phyloP scores from a whole-genome alignment of 331 rosid species.

The Acacia concinna region DNA sequence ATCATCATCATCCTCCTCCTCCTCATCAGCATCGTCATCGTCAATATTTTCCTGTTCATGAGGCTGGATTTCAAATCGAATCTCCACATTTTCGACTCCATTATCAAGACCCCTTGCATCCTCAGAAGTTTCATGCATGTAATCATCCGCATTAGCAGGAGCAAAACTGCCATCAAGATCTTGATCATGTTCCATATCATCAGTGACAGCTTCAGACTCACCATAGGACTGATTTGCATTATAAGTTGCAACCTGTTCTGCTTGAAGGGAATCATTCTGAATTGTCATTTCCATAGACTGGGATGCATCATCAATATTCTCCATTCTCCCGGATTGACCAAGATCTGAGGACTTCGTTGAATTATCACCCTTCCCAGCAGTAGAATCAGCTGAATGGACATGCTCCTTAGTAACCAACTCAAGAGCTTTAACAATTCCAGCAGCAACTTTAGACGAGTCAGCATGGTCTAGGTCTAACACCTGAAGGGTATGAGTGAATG shows the following conservation, averaged over 20 bases:
- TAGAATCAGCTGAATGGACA: slow-evolving; percentile 73
- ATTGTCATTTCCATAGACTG: slow-evolving; percentile 68
- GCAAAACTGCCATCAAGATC: slow-evolving; percentile 79
- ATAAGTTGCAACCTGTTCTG: slow-evolving; percentile 59
- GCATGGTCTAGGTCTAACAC: slow-evolving; percentile 88
- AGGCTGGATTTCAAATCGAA: slow-evolving; percentile 78
- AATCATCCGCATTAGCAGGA: slow-evolving; percentile 77
- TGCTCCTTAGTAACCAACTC: slow-evolving; percentile 95
- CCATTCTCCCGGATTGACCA: slow-evolving; percentile 60
- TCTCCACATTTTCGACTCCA: slow-evolving; percentile 67
- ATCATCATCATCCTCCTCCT: slow-evolving; percentile 67
- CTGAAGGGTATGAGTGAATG: slow-evolving; percentile 73
- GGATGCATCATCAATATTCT: slow-evolving; percentile 60
- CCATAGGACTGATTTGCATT: slow-evolving; percentile 66
- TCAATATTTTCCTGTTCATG: slow-evolving; percentile 83
- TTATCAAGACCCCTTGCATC: slow-evolving; percentile 77
- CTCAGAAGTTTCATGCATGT: slow-evolving; percentile 91
- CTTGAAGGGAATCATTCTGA: slow-evolving; percentile 66
- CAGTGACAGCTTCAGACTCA: slow-evolving; percentile 93
- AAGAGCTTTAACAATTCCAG: slow-evolving; percentile 86
- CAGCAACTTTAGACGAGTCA: slow-evolving; percentile 89
- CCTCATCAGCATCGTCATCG: slow-evolving; percentile 79
- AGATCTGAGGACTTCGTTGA: slow-evolving; percentile 63
- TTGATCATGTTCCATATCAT: slow-evolving; percentile 99
- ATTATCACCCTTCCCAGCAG: slow-evolving; percentile 60